These are phyloP conservation scores for Xylogone sp. DNA, from an alignment of 2,329 filamentous ascomycete genomes.

Conservation along the genomic window DNA sequence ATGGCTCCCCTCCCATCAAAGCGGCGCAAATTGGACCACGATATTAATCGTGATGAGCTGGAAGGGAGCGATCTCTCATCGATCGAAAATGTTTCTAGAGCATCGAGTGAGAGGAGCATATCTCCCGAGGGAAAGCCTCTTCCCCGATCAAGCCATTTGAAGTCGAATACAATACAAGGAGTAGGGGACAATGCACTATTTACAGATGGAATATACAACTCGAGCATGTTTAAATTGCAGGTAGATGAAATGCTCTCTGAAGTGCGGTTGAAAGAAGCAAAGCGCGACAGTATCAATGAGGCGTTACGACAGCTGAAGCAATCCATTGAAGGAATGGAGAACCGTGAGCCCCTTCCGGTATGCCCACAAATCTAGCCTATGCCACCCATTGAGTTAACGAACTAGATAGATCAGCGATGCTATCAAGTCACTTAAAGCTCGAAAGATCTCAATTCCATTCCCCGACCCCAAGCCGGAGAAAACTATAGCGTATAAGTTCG, in stretches of 20 bases:
- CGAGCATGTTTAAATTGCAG: slow-evolving; percentile 64
- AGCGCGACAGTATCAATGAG: slow-evolving; percentile 48
- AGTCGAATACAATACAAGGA: slow-evolving; percentile 14
- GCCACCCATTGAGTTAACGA: slow-evolving; percentile 1
- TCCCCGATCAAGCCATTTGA: slow-evolving; percentile 2
- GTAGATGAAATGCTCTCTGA: slow-evolving; percentile 59
- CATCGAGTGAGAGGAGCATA: not conserved
- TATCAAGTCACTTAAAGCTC: slow-evolving; percentile 58
- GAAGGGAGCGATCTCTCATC: slow-evolving; percentile 4
- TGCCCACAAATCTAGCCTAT: slow-evolving; percentile 6
- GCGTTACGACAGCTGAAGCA: slow-evolving; percentile 50
- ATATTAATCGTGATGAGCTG: slow-evolving; percentile 3
- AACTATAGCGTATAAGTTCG: slow-evolving; percentile 77
- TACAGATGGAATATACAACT: slow-evolving; percentile 49
- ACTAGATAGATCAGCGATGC: slow-evolving; percentile 61
- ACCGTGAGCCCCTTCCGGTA: slow-evolving; percentile 42
- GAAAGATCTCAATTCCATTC: slow-evolving; percentile 74
- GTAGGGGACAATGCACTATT: slow-evolving; percentile 34
- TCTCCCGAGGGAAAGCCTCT: slow-evolving; percentile 7
- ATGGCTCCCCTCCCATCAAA: slow-evolving; percentile 25
- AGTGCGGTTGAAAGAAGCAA: slow-evolving; percentile 52
- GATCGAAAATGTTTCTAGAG: not conserved
- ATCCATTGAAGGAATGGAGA: slow-evolving; percentile 52
- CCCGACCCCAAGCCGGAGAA: slow-evolving; percentile 73
- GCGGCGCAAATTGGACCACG: slow-evolving; percentile 29